phyloP scores from a whole-genome alignment of 306 rosid genomes.

The Pterocarpus macrocarpus region DNA sequence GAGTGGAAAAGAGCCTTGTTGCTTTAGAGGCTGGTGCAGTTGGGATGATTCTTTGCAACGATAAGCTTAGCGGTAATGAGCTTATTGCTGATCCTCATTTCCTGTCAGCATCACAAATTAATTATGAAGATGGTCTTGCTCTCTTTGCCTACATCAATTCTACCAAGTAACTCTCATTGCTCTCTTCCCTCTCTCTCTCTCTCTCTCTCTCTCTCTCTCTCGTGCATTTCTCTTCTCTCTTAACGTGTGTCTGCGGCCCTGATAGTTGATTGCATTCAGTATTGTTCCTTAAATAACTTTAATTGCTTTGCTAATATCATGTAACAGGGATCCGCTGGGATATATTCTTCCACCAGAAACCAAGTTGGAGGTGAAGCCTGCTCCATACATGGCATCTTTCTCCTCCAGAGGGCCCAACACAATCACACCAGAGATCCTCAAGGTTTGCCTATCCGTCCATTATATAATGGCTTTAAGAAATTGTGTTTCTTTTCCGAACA shows the following conservation, averaged over 20 bases:
- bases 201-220: not conserved
- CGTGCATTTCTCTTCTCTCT: no score
- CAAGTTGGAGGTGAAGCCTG: constrained; percentile 54
- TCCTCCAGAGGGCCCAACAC: constrained; percentile 76
- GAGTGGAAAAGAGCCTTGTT: constrained; percentile 64
- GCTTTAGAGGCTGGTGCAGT: constrained; percentile 72
- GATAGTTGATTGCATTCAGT: not conserved
- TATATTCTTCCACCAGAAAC: constrained; percentile 58
- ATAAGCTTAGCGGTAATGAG: constrained; percentile 40
- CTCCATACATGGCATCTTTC: constrained; percentile 78
- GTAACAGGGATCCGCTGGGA: constrained; percentile 65
- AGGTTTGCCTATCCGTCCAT: constrained; percentile 26
- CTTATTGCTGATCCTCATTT: constrained; percentile 63
- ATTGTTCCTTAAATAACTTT: not conserved
- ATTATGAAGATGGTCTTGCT: constrained; percentile 56
- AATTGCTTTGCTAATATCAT: not conserved
- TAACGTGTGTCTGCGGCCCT: no score
- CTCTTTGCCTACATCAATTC: constrained; percentile 63
- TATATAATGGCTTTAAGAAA: no score
- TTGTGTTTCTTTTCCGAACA: no score
- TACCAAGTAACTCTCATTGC: constrained; percentile 49
- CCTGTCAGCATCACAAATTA: constrained; percentile 66
- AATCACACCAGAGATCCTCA: constrained; percentile 59
- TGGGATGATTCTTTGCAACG: constrained; percentile 84
- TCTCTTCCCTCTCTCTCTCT: not conserved